Conservation (phyloP, 2,329 filamentous ascomycete genomes). For the Phialocephala subalpina region DNA sequence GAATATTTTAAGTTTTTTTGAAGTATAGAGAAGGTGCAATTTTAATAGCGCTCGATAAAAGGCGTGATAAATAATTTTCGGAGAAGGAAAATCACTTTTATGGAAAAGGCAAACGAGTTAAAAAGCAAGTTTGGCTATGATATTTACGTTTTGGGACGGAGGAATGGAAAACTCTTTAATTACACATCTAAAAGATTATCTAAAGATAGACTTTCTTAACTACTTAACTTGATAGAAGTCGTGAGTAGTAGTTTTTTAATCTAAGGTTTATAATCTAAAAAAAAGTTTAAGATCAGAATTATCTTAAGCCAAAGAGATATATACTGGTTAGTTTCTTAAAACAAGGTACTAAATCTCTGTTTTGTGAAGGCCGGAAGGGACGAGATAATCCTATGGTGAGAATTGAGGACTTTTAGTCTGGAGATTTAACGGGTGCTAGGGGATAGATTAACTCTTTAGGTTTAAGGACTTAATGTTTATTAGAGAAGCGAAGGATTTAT, state of each 20-base stretch:
- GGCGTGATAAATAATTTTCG: conserved; percentile 34
- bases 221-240: conserved; percentile 31
- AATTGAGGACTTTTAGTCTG: conserved; percentile 30
- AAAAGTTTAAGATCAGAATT: conserved; percentile 32
- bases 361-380: conserved; percentile 31
- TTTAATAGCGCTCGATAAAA: conserved; percentile 33
- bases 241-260: conserved; percentile 33
- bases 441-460: conserved; percentile 26
- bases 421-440: conserved; percentile 26
- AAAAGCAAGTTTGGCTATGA: conserved; percentile 34
- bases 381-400: conserved; percentile 29
- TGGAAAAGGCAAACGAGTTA: conserved; percentile 35
- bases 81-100: conserved; percentile 34
- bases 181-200: conserved; percentile 27
- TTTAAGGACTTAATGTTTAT: background rate
- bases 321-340: conserved; percentile 35
- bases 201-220: conserved; percentile 32
- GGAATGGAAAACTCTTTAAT: conserved; percentile 35
- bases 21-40: conserved; percentile 33
- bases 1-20: conserved; percentile 31
- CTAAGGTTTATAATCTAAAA: conserved; percentile 33
- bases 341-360: conserved; percentile 37
- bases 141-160: conserved; percentile 35
- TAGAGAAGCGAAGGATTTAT: background rate
- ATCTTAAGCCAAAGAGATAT: conserved; percentile 34